A percentile compares a stretch with the other conserved stretches of the same genome.
phyloP scores from a whole-genome alignment of 2,329 filamentous ascomycete genomes.

The Cordyceps farinosa region DNA sequence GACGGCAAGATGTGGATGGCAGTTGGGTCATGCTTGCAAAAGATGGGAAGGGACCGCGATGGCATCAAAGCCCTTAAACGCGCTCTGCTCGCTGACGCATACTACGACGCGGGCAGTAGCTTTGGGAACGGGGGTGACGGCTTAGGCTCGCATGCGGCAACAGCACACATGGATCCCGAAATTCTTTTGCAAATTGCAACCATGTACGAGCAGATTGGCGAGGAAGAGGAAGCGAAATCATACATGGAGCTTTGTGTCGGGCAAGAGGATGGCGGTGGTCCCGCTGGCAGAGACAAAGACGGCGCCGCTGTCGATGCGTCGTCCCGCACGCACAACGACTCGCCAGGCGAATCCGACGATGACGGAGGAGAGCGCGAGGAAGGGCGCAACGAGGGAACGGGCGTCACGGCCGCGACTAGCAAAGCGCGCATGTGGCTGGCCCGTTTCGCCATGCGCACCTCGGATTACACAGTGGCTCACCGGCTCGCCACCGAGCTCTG shows the following conservation, averaged over 20 bases:
- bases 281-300: constrained; percentile 37
- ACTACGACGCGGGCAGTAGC: constrained; percentile 66
- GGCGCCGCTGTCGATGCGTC: constrained; percentile 44
- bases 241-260: constrained; percentile 97
- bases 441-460: constrained; percentile 69
- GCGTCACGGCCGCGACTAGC: constrained; percentile 86
- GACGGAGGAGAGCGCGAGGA: constrained; percentile 35
- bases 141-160: constrained; percentile 47
- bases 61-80: constrained; percentile 95
- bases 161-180: constrained; percentile 76
- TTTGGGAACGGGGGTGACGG: constrained; percentile 46
- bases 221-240: constrained; percentile 75
- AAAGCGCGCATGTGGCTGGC: constrained; percentile 95
- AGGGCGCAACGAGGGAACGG: constrained; percentile 56
- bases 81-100: constrained; percentile 81
- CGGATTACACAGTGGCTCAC: constrained; percentile 73
- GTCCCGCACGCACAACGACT: constrained; percentile 55
- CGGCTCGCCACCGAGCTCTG: constrained; percentile 86
- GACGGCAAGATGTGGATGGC: constrained; percentile 99
- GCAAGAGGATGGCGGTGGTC: constrained; percentile 73
- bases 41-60: constrained; percentile 81
- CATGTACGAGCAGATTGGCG: constrained; percentile 78
- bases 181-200: constrained; percentile 84
- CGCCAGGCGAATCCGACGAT: constrained; percentile 38
- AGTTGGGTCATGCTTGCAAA: constrained; percentile 85